Percentiles rank a stretch among this genome's conserved stretches.
Conservation (phyloP, 306 rosid genomes). For the Castanospermum australe region DNA sequence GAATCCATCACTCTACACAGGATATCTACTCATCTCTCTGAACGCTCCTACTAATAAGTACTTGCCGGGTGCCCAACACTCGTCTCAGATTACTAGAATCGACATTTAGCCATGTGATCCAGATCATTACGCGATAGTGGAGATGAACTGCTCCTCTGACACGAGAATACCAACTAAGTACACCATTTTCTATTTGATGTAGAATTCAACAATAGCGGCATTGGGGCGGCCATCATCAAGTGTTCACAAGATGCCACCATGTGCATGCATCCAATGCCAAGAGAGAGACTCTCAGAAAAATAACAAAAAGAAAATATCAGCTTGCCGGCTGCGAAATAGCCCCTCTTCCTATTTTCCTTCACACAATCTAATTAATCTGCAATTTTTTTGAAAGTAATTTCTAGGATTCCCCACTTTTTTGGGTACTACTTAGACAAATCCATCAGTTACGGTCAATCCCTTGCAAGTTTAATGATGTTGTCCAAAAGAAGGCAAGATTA, state of each 20-base stretch:
- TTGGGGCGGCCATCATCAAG: too few relatives aligned
- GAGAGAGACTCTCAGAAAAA: conserved; percentile 12
- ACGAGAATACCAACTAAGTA: too few relatives aligned
- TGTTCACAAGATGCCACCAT: conserved; percentile 11
- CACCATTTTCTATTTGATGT: too few relatives aligned
- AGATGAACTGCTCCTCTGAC: too few relatives aligned
- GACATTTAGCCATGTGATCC: too few relatives aligned
- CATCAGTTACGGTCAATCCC: not conserved
- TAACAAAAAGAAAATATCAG: not conserved
- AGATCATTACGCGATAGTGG: too few relatives aligned
- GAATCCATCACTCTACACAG: too few relatives aligned
- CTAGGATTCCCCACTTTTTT: conserved; percentile 4
- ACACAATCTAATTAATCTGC: not conserved
- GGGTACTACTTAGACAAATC: not conserved
- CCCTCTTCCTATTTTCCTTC: not conserved
- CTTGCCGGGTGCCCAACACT: too few relatives aligned
- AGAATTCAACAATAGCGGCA: too few relatives aligned
- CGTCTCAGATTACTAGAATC: too few relatives aligned
- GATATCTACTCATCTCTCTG: too few relatives aligned
- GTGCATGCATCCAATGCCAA: conserved; percentile 17
- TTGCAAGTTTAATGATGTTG: not conserved
- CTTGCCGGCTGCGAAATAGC: not conserved
- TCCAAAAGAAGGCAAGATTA: not conserved
- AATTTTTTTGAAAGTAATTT: not conserved
- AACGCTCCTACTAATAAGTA: too few relatives aligned